A percentile compares a stretch with the other conserved stretches of the same genome.
phyloP scores from a whole-genome alignment of 2,329 filamentous ascomycete genomes.

The Colletotrichum godetiae region DNA sequence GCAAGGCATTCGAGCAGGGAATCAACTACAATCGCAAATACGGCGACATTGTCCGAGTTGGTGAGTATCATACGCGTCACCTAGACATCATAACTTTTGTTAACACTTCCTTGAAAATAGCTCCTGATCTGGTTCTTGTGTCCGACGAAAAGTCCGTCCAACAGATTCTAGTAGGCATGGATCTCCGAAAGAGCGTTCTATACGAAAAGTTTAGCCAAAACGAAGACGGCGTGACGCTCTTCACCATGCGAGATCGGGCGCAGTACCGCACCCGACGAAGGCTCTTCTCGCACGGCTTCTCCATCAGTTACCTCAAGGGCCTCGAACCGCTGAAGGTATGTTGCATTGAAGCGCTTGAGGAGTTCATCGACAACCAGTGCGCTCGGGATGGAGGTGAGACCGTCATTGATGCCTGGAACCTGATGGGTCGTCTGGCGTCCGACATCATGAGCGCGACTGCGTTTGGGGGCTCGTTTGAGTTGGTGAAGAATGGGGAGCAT shows the following conservation, averaged over 20 bases:
- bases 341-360: not conserved
- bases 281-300: not conserved
- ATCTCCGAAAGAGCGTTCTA: not conserved
- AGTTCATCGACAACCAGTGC: not conserved
- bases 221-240: not conserved
- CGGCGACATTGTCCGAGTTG: not conserved
- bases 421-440: not conserved
- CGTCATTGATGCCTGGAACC: not conserved
- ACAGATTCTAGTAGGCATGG: not conserved
- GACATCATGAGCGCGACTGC: not conserved
- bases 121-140: not conserved
- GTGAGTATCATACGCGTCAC: not conserved
- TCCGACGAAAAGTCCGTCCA: not conserved
- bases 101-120: not conserved
- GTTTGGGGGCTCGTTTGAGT: not conserved
- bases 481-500: not conserved
- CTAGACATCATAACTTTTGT: not conserved
- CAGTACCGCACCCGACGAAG: slow-evolving; percentile 14
- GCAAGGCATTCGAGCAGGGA: not conserved
- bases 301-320: not conserved
- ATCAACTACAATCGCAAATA: not conserved
- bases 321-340: not conserved
- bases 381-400: not conserved
- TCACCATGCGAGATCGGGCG: slow-evolving; percentile 10
- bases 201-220: slow-evolving; percentile 19